Conservation (phyloP, 2,329 filamentous ascomycete species). For the Fusarium xyrophilum region DNA sequence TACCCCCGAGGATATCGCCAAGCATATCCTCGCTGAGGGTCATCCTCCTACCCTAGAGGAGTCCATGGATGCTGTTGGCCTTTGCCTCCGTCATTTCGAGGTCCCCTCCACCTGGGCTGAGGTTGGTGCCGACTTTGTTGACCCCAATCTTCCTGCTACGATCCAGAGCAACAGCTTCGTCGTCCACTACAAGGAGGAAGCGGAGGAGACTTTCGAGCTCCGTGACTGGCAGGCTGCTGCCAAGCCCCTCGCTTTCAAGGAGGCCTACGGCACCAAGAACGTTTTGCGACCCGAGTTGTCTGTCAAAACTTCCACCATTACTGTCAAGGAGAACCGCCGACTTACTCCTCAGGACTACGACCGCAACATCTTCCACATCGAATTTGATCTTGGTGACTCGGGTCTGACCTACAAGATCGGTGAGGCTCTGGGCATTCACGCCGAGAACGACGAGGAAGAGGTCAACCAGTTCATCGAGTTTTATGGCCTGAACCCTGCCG, state of each 20-base stretch:
- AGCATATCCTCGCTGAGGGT: conserved; percentile 67
- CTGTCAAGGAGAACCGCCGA: conserved; percentile 93
- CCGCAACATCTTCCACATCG: conserved; percentile 99
- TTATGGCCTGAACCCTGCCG: conserved; percentile 83
- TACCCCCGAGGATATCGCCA: conserved; percentile 67
- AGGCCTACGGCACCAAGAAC: conserved; percentile 80
- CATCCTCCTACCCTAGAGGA: conserved; percentile 60
- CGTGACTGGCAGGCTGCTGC: conserved; percentile 83
- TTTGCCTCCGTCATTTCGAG: conserved; percentile 74
- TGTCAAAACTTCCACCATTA: conserved; percentile 85
- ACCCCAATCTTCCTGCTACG: conserved; percentile 63
- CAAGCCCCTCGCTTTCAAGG: conserved; percentile 91
- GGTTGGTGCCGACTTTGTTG: conserved; percentile 60
- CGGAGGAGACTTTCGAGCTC: conserved; percentile 69
- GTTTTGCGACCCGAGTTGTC: conserved; percentile 83
- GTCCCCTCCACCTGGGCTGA: conserved; percentile 83
- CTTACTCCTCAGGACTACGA: conserved; percentile 89
- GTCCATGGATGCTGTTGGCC: conserved; percentile 70
- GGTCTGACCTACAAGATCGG: conserved; percentile 96
- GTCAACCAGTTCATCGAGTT: conserved; percentile 86
- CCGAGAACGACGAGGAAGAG: conserved; percentile 84
- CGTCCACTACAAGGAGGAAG: conserved; percentile 77
- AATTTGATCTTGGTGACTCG: conserved; percentile 92
- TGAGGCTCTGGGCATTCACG: conserved; percentile 94
- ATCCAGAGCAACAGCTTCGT: conserved; percentile 83